Evolutionary conservation across 2,329 filamentous ascomycete genomes (phyloP).

Genomic region (Fusarium hostae): DNA sequence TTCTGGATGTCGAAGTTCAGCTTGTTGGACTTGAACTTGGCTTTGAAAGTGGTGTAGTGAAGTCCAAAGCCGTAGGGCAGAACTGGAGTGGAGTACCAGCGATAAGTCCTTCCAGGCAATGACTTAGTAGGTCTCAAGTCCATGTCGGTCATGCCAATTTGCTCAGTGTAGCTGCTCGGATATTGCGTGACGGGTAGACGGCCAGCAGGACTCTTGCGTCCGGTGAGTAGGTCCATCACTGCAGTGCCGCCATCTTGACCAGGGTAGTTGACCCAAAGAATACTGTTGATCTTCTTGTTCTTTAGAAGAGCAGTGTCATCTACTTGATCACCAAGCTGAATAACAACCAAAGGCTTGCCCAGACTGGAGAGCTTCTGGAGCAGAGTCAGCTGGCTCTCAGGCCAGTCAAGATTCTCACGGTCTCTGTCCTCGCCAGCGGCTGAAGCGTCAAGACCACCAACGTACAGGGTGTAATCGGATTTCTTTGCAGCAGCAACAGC

Average conservation of each 20-base stretch:
- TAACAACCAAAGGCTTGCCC: not conserved
- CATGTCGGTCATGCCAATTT: conserved; percentile 1
- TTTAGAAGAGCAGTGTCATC: not conserved
- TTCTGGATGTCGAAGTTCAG: not conserved
- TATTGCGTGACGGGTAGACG: not conserved
- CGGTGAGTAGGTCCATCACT: not conserved
- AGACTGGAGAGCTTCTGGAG: not conserved
- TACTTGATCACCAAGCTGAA: not conserved
- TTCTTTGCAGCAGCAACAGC: not conserved
- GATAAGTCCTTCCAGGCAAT: conserved; percentile 1
- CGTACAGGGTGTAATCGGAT: conserved; percentile 2
- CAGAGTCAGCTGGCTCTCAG: not conserved
- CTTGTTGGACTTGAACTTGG: not conserved
- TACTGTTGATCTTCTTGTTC: conserved; percentile 13
- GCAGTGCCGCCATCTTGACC: conserved; percentile 10
- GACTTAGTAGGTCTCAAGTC: conserved; percentile 1
- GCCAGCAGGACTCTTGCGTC: not conserved
- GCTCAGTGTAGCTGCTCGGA: not conserved
- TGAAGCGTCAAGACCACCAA: conserved; percentile 1
- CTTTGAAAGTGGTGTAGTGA: conserved; percentile 11
- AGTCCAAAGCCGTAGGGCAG: not conserved
- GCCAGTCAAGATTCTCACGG: conserved; percentile 1
- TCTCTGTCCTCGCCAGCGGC: conserved; percentile 7
- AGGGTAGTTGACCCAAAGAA: conserved; percentile 15
- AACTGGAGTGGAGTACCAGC: not conserved